Evolutionary conservation across 495 filamentous ascomycete species (phyloP).

Genomic region (Aspergillus kassunensis): DNA sequence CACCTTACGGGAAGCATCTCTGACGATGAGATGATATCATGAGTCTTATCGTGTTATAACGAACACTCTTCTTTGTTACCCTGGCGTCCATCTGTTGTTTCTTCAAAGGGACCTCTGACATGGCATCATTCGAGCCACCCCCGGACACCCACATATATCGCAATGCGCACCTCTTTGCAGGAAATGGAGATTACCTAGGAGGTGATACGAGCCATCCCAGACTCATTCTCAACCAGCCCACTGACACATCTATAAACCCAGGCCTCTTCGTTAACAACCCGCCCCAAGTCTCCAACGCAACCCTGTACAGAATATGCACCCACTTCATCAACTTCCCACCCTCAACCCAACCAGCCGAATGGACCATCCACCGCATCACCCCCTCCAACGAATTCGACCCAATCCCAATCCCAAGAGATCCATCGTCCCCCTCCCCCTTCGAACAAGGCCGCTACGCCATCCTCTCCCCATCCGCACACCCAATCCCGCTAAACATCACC

Average conservation of each 20-base stretch:
- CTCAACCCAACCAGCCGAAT: background rate
- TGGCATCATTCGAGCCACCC: background rate
- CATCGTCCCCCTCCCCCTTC: background rate
- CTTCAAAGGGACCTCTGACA: background rate
- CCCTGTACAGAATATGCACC: background rate
- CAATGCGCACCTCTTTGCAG: background rate
- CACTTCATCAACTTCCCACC: background rate
- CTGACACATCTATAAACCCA: background rate
- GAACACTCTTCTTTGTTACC: too few species aligned
- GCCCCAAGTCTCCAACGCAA: background rate
- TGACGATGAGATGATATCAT: too few species aligned
- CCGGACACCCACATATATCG: background rate
- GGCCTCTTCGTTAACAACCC: background rate
- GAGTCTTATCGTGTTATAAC: too few species aligned
- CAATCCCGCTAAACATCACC: background rate
- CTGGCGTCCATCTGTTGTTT: too few species aligned
- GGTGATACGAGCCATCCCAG: background rate
- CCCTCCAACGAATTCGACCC: background rate
- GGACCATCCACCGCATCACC: background rate
- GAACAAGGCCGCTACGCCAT: background rate
- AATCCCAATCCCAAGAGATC: background rate
- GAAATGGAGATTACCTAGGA: background rate
- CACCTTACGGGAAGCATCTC: too few species aligned
- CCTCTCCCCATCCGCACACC: background rate
- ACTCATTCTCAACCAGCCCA: background rate